Conservation (phyloP, 2,329 filamentous ascomycete species). For the Tolypocladium endophyticum region DNA sequence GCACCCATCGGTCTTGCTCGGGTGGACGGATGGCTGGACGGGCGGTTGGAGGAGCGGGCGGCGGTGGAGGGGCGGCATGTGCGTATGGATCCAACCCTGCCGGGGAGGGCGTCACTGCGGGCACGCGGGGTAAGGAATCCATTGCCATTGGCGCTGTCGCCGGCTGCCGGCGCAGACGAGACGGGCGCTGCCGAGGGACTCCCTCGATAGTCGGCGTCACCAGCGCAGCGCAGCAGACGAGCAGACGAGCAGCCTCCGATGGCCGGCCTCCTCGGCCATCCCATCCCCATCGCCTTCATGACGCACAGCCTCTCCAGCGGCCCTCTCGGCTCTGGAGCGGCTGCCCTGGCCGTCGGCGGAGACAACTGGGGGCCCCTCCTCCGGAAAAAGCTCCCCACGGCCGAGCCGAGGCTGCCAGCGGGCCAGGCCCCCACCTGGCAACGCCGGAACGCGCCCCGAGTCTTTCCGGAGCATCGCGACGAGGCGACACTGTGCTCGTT, state of each 20-base stretch:
- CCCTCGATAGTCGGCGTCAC: too few relatives aligned
- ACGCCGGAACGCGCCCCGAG: background rate
- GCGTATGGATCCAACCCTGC: background rate
- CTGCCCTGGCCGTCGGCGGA: background rate
- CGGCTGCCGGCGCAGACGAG: background rate
- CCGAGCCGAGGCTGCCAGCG: slow-evolving; percentile 15
- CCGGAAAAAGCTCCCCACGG: slow-evolving; percentile 8
- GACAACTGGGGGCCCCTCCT: background rate
- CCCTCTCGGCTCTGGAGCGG: background rate
- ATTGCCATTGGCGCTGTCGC: background rate
- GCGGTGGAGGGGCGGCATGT: background rate
- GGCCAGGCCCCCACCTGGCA: background rate
- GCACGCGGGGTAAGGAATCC: background rate
- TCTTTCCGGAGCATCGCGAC: background rate
- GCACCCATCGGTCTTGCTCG: slow-evolving; percentile 24
- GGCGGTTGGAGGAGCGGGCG: background rate
- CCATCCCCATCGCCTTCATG: background rate
- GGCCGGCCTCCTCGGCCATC: background rate
- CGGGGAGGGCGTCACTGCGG: background rate
- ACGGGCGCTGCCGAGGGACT: background rate
- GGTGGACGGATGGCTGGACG: slow-evolving; percentile 16
- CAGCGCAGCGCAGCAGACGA: background rate
- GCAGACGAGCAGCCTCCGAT: background rate
- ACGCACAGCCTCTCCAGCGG: background rate
- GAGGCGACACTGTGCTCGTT: background rate